A percentile compares a stretch with the other conserved stretches of the same genome.
These are phyloP conservation scores for Pouteria glomerata DNA, from an alignment of 148 eudicot species.

Conservation along the genomic window DNA sequence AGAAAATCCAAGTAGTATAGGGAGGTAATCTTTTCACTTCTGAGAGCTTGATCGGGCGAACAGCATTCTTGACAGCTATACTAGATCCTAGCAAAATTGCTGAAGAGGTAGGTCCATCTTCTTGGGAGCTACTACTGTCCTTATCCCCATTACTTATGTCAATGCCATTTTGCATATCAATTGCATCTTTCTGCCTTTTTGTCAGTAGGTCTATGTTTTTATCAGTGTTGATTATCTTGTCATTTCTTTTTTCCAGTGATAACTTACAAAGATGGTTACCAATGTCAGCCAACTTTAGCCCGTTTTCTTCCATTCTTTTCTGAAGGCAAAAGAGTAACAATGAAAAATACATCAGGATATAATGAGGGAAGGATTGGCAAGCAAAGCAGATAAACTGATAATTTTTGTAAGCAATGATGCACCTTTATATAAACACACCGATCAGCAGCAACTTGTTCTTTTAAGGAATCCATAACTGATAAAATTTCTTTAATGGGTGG, in stretches of 20 bases:
- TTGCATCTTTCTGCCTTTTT: conserved; percentile 79
- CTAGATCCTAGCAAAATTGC: conserved; percentile 87
- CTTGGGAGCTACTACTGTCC: conserved; percentile 61
- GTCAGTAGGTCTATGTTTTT: conserved; percentile 43
- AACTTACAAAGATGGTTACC: conserved; percentile 33
- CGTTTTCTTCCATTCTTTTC: conserved; percentile 74
- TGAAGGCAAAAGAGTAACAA: conserved; percentile 28
- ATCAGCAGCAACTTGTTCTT: conserved; percentile 59
- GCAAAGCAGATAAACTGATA: background rate
- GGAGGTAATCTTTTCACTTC: conserved; percentile 78
- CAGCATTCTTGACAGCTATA: conserved; percentile 72
- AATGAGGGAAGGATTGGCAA: background rate
- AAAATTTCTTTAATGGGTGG: conserved; percentile 37
- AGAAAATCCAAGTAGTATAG: conserved; percentile 91
- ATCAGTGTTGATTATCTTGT: conserved; percentile 21
- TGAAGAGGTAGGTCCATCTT: conserved; percentile 52
- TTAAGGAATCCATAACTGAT: conserved; percentile 58
- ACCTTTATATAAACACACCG: conserved; percentile 66
- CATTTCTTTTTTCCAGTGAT: conserved; percentile 55
- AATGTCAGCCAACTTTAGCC: conserved; percentile 47
- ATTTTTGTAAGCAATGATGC: conserved; percentile 12
- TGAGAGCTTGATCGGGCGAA: conserved; percentile 73
- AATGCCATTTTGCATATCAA: conserved; percentile 70
- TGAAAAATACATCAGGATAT: background rate
- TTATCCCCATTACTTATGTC: conserved; percentile 47